A percentile compares a stretch with the other conserved stretches of the same genome.
Conservation (phyloP, 2,329 filamentous ascomycete species). For the Fusarium begoniae region DNA sequence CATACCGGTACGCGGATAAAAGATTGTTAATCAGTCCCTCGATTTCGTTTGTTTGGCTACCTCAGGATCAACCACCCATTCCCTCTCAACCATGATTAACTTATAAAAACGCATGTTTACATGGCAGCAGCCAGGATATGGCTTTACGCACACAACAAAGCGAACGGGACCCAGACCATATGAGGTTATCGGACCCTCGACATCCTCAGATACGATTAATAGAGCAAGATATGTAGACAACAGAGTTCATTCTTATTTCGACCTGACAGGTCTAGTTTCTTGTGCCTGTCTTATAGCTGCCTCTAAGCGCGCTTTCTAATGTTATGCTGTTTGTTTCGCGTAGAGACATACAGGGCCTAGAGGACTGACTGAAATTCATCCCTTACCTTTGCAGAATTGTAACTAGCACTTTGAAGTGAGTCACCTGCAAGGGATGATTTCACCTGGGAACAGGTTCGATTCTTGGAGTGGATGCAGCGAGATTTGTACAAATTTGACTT, state of each 20-base stretch:
- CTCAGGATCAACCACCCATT: background rate
- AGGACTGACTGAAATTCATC: background rate
- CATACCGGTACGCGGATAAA: background rate
- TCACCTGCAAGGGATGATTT: background rate
- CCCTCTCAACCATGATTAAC: background rate
- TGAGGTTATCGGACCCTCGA: background rate
- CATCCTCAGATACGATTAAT: background rate
- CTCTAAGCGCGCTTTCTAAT: background rate
- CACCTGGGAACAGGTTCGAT: background rate
- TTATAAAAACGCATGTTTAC: background rate
- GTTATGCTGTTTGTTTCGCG: conserved; percentile 13
- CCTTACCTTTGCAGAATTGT: background rate
- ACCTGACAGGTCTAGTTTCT: background rate
- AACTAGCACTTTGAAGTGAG: background rate
- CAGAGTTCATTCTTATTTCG: background rate
- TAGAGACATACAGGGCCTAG: conserved; percentile 14
- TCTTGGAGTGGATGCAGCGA: background rate
- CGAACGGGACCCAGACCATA: background rate
- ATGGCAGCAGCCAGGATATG: background rate
- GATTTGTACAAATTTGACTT: background rate
- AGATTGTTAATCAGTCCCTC: conserved; percentile 17
- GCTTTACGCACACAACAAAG: background rate
- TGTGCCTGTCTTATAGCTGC: conserved; percentile 2
- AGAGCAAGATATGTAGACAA: background rate
- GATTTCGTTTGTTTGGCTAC: background rate